Base-by-base conservation (phyloP, 2,329 filamentous ascomycete genomes). In the Pseudogymnoascus sp. region DNA sequence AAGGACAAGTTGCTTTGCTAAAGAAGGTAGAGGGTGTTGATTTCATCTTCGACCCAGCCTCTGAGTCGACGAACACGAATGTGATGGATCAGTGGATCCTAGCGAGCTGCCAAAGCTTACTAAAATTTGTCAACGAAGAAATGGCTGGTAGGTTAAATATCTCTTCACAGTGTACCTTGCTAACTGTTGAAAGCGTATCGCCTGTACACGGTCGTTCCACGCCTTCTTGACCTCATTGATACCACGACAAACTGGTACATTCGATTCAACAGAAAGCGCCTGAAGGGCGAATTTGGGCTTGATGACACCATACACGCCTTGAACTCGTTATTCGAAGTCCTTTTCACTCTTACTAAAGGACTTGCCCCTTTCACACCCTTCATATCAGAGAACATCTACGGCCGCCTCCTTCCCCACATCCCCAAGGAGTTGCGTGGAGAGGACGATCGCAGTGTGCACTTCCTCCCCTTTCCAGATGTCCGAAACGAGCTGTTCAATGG, bases 161-260 rank as follows among this genome's bases (percentile, higher is more conserved):
- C n/a, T 19, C 23, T 59, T 21, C n/a, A 17, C 35, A 7, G 9
- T 38, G 11, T 29, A 46, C 23, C 29, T 66, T 37, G 62, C 65
- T 65, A 59, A 67, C 38, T 19, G 50, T 37, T 17, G 4, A 42
- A 72, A 81, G 87, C 79, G 6, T 91, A 91, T 74, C 87, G 89
- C 42, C 77, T 93, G 37, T 97, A 97, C 76, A 97, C 93, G 1
- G 93, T 97, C 50, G 92, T 96, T 50, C 93, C 93, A 7, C 84
- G 90, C 67, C 78, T 97, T 65, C 82, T 96, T 17, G 83, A 83
- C 64, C 83, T 96, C 71, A 96, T 97, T 68, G 93, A 97, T 72
- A 92, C 96, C 77, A 92, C 90, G 3, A 97, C 93, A n/a, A 97
- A 97, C 77, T 97, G 93, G 93, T 97, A 97, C 77, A 97, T 97